Conservation (phyloP, 371 early-diverging fungal species). For the Chytridium lagenaria region DNA sequence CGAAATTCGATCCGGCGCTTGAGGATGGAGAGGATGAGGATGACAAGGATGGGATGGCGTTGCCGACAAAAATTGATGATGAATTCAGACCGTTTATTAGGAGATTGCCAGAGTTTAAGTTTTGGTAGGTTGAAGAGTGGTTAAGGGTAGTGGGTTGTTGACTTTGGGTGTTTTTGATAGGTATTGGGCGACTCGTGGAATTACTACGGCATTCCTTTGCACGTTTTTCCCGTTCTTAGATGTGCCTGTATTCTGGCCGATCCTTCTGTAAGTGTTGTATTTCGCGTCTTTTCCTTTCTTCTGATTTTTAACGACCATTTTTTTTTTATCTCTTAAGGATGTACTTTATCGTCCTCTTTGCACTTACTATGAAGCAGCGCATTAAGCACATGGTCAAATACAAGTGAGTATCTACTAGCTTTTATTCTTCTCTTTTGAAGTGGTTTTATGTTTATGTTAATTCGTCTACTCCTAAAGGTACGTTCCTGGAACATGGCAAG, state of each 20-base stretch:
- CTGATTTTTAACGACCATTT: slow-evolving; percentile 6
- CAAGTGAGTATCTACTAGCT: slow-evolving; percentile 74
- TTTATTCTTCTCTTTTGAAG: background rate
- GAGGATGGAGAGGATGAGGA: slow-evolving; percentile 74
- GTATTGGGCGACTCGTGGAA: slow-evolving; percentile 82
- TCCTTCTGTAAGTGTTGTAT: slow-evolving; percentile 49
- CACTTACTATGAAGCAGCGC: slow-evolving; percentile 94
- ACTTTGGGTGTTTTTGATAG: slow-evolving; percentile 48
- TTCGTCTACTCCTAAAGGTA: slow-evolving; percentile 73
- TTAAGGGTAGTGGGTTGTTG: slow-evolving; percentile 5
- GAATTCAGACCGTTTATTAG: slow-evolving; percentile 99
- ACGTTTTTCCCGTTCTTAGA: slow-evolving; percentile 90
- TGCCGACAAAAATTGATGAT: slow-evolving; percentile 90
- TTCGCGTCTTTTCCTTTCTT: slow-evolving; percentile 9
- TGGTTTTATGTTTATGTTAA: background rate
- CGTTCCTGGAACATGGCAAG: slow-evolving; percentile 98
- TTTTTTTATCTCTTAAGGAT: slow-evolving; percentile 55
- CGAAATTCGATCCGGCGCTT: slow-evolving; percentile 94
- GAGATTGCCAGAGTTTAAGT: slow-evolving; percentile 99
- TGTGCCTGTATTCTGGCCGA: slow-evolving; percentile 96
- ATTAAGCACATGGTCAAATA: slow-evolving; percentile 98
- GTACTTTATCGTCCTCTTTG: slow-evolving; percentile 95
- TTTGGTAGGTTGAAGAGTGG: slow-evolving; percentile 75
- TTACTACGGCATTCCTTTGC: slow-evolving; percentile 79
- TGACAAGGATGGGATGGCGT: slow-evolving; percentile 73